phyloP scores from a whole-genome alignment of 306 rosid species.

The Hylodesmum podocarpum region DNA sequence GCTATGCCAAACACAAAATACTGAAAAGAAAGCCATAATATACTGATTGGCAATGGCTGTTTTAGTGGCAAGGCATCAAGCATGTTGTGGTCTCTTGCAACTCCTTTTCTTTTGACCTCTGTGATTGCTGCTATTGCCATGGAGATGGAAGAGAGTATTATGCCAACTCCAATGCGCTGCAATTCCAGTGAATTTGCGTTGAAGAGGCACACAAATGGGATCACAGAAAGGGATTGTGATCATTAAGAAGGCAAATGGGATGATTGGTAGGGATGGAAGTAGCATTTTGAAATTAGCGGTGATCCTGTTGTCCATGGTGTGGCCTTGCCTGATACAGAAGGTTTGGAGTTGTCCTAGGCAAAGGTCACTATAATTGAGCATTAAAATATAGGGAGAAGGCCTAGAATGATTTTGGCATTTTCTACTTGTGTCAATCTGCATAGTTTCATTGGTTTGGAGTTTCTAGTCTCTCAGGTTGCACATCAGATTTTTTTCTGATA shows the following conservation, averaged over 20 bases:
- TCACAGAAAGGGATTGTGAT: conserved; percentile 68
- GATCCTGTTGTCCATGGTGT: conserved; percentile 69
- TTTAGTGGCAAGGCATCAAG: conserved; percentile 60
- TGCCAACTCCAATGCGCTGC: conserved; percentile 84
- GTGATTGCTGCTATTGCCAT: conserved; percentile 72
- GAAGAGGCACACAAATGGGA: conserved; percentile 53
- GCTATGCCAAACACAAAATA: conserved; percentile 89
- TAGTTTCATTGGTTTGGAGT: conserved; percentile 60
- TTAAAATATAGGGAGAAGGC: conserved; percentile 79
- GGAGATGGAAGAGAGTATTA: conserved; percentile 69
- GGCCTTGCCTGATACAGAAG: conserved; percentile 75
- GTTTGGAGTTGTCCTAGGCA: conserved; percentile 96
- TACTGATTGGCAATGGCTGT: conserved; percentile 71
- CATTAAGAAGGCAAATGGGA: conserved; percentile 65
- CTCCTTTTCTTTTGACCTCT: conserved; percentile 67
- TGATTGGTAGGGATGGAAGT: conserved; percentile 75
- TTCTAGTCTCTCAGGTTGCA: conserved; percentile 25
- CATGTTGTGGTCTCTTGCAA: conserved; percentile 63
- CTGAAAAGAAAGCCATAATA: conserved; percentile 88
- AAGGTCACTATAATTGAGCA: conserved; percentile 90
- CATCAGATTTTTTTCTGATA: conserved; percentile 34
- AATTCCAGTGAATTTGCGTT: conserved; percentile 60
- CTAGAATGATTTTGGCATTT: conserved; percentile 67
- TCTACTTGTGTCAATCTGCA: conserved; percentile 90
- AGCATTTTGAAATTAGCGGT: conserved; percentile 61